phyloP scores from a whole-genome alignment of 345 rosid genomes.

The Pistacia integerrima region DNA sequence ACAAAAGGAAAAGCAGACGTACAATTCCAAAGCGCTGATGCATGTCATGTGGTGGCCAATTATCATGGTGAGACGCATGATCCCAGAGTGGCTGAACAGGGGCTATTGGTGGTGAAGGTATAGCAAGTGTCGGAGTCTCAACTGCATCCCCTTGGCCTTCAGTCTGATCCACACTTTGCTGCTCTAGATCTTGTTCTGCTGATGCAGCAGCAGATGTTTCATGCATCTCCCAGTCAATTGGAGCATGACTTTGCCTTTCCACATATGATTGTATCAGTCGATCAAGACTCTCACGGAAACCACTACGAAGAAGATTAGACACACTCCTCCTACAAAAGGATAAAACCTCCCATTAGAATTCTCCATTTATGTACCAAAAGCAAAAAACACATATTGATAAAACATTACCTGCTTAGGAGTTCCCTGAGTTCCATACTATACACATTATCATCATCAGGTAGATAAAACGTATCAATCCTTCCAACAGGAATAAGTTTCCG shows the following conservation, averaged over 20 bases:
- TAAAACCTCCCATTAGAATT: conserved; percentile 22
- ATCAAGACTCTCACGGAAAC: conserved; percentile 87
- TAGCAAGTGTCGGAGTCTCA: conserved; percentile 47
- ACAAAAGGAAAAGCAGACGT: conserved; percentile 25
- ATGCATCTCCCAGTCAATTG: conserved; percentile 68
- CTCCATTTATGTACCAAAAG: conserved; percentile 3
- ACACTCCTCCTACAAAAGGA: conserved; percentile 80
- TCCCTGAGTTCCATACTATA: conserved; percentile 75
- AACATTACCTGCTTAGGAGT: conserved; percentile 70
- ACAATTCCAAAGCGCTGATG: conserved; percentile 81
- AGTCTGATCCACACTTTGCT: conserved; percentile 48
- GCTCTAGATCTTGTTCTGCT: conserved; percentile 56
- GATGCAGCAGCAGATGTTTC: conserved; percentile 52
- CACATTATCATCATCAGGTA: conserved; percentile 64
- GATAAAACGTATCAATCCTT: conserved; percentile 54
- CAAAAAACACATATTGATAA: conserved; percentile 12
- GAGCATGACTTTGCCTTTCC: conserved; percentile 75
- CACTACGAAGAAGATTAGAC: conserved; percentile 86
- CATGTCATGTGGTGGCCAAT: conserved; percentile 67
- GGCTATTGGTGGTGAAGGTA: conserved; percentile 50
- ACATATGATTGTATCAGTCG: conserved; percentile 81
- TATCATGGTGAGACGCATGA: conserved; percentile 45
- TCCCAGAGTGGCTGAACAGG: conserved; percentile 71
- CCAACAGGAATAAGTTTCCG: conserved; percentile 41
- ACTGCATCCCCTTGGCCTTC: conserved; percentile 47